Evolutionary conservation across 2,329 filamentous ascomycete species (phyloP).

Genomic region (Aspergillus sp.): DNA sequence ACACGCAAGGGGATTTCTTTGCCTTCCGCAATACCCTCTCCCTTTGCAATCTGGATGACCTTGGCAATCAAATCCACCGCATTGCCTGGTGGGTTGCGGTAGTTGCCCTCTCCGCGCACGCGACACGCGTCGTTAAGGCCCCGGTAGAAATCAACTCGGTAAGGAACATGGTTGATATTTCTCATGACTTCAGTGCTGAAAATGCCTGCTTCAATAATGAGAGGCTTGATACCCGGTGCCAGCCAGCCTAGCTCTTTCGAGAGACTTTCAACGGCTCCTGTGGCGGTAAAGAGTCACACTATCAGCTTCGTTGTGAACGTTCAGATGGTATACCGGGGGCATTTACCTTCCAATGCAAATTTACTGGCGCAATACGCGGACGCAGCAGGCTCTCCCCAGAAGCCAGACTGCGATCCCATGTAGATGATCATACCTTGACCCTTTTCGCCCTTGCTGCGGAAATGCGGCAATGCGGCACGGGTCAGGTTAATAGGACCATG

Average conservation of each 20-base stretch:
- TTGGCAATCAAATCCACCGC: neutral
- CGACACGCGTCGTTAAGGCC: neutral
- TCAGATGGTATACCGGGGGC: no score
- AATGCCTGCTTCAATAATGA: neutral
- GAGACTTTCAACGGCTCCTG: slow-evolving; percentile 2
- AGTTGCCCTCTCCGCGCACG: neutral
- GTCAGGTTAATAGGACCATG: neutral
- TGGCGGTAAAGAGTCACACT: neutral
- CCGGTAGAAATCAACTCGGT: neutral
- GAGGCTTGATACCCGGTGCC: slow-evolving; percentile 6
- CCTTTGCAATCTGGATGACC: neutral
- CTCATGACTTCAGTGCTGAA: slow-evolving; percentile 2
- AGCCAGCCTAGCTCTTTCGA: slow-evolving; percentile 5
- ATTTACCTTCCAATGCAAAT: neutral
- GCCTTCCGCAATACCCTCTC: neutral
- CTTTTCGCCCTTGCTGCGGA: neutral
- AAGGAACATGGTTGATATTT: neutral
- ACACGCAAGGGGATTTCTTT: neutral
- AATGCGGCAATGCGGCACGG: neutral
- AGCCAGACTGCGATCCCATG: slow-evolving; percentile 1
- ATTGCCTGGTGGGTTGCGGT: neutral
- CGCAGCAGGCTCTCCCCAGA: neutral
- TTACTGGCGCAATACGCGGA: neutral
- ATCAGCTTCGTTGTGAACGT: no score
- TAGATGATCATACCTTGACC: slow-evolving; percentile 1